These are phyloP conservation scores for Volvox carteri DNA, from an alignment of 163 green algal species.

Conservation along the genomic window DNA sequence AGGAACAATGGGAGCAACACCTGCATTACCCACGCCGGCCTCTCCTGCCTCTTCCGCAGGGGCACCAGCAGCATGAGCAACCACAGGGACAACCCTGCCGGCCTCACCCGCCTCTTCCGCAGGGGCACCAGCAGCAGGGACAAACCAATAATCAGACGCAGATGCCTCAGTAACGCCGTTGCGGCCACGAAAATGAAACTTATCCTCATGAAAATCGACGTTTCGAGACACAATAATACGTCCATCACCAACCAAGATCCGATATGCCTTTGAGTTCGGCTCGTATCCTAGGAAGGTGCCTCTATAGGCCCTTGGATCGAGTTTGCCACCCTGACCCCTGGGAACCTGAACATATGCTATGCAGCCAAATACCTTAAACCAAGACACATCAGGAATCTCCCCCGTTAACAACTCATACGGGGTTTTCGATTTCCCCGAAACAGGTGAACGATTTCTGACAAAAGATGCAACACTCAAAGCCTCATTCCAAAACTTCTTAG, in stretches of 20 bases:
- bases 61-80: not conserved
- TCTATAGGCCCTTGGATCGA: not conserved
- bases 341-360: not conserved
- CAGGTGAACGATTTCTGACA: no score
- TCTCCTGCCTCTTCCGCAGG: not conserved
- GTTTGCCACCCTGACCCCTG: not conserved
- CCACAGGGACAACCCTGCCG: not conserved
- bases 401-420: not conserved
- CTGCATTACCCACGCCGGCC: not conserved
- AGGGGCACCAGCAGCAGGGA: not conserved
- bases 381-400: not conserved
- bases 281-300: conserved; percentile 28
- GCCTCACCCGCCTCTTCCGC: not conserved
- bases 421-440: no score
- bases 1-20: not conserved
- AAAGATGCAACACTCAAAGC: no score
- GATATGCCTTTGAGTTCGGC: not conserved
- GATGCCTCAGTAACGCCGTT: not conserved
- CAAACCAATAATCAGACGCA: not conserved
- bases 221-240: no score
- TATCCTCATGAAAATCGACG: not conserved
- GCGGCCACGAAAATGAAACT: not conserved
- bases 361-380: conserved; percentile 25
- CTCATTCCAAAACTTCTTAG: no score
- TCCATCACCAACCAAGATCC: not conserved